Percentiles rank a stretch among this genome's conserved stretches.
Conservation (phyloP, 2,329 filamentous ascomycete genomes). For the Mariannaea elegans region DNA sequence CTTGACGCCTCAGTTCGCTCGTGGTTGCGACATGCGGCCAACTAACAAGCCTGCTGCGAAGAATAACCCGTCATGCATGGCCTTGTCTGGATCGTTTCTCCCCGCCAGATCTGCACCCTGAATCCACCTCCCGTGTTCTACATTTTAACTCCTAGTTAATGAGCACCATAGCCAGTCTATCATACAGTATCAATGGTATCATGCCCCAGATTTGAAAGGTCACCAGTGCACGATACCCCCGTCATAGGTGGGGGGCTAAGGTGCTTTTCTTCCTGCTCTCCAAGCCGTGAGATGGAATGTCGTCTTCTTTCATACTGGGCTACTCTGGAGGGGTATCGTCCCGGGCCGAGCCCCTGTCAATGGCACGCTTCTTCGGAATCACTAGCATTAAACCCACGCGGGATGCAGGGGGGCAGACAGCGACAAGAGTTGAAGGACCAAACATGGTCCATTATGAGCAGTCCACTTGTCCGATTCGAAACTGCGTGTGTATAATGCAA, state of each 20-base stretch:
- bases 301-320: conserved; percentile 1
- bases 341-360: conserved; percentile 12
- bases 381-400: conserved; percentile 24
- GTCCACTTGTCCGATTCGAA: conserved; percentile 25
- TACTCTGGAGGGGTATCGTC: conserved; percentile 6
- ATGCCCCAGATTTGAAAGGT: background rate
- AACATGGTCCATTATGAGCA: conserved; percentile 18
- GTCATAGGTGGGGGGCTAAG: background rate
- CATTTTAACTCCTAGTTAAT: conserved; percentile 8
- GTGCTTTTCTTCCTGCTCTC: background rate
- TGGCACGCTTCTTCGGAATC: conserved; percentile 27
- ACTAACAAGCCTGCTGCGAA: conserved; percentile 8
- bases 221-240: background rate
- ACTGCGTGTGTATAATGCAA: conserved; percentile 25
- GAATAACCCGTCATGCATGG: conserved; percentile 13
- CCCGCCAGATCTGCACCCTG: conserved; percentile 31
- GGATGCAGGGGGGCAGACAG: conserved; percentile 19
- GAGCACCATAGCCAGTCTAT: background rate
- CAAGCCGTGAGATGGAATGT: background rate
- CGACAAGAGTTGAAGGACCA: conserved; percentile 10
- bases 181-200: background rate
- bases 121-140: conserved; percentile 30
- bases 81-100: conserved; percentile 21
- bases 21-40: background rate
- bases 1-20: background rate